Conservation (phyloP, 2,329 filamentous ascomycete genomes). For the Pestalotiopsis sp. region DNA sequence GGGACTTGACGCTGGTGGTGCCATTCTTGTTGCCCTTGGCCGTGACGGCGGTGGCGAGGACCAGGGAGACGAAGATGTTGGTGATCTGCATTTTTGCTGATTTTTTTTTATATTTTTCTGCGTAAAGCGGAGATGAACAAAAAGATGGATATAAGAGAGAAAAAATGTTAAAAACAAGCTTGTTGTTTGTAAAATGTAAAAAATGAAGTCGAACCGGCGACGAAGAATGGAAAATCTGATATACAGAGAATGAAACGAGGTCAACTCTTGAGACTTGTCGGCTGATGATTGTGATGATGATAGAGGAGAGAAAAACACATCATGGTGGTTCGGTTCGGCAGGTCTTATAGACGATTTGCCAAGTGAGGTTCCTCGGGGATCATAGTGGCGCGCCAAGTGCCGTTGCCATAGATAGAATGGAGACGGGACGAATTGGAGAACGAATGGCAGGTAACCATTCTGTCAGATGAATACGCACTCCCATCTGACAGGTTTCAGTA, state of each 20-base stretch:
- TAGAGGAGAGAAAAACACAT: background rate
- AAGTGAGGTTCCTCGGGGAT: background rate
- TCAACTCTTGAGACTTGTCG: conserved; percentile 10
- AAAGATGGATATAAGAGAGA: background rate
- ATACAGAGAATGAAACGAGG: conserved; percentile 12
- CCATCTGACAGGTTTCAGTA: conserved; percentile 11
- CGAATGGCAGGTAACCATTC: background rate
- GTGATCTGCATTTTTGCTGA: conserved; percentile 20
- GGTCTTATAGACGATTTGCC: conserved; percentile 4
- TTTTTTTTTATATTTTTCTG: background rate
- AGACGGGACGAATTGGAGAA: background rate
- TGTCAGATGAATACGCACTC: background rate
- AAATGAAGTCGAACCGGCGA: conserved; percentile 16
- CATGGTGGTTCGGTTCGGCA: background rate
- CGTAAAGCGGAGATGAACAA: background rate
- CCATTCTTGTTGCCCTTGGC: conserved; percentile 31
- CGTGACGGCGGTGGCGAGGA: conserved; percentile 18
- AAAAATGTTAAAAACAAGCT: conserved; percentile 7
- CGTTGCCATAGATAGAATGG: background rate
- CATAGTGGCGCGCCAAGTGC: background rate
- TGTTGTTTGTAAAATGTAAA: conserved; percentile 4
- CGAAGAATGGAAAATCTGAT: conserved; percentile 14
- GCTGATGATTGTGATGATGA: conserved; percentile 10
- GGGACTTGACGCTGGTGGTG: conserved; percentile 30
- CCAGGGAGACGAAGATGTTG: conserved; percentile 17